Percentiles rank a stretch among this genome's conserved stretches.
Evolutionary conservation across 495 filamentous ascomycete genomes (phyloP).

Genomic region (Copromyces sp.): DNA sequence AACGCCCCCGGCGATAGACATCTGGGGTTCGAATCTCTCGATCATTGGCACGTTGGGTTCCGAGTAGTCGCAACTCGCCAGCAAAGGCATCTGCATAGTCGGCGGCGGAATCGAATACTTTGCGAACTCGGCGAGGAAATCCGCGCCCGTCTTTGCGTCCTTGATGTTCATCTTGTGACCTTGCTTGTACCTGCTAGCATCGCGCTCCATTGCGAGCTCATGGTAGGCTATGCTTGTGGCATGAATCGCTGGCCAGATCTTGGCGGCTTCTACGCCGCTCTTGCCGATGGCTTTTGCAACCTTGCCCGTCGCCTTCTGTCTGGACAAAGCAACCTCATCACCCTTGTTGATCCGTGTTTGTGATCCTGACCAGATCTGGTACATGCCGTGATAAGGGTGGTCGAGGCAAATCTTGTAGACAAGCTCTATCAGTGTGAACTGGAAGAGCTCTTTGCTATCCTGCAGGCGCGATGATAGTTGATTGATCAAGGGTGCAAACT

Average conservation of each 20-base stretch:
- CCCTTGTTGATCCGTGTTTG: constrained; percentile 53
- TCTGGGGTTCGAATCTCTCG: constrained; percentile 52
- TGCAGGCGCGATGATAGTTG: constrained; percentile 87
- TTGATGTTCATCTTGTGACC: constrained; percentile 54
- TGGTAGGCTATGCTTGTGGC: constrained; percentile 66
- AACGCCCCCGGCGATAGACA: constrained; percentile 79
- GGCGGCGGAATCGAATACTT: constrained; percentile 69
- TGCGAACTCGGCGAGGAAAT: constrained; percentile 46
- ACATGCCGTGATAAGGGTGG: constrained; percentile 93
- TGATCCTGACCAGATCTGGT: constrained; percentile 79
- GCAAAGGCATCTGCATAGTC: constrained; percentile 75
- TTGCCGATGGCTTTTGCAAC: constrained; percentile 48
- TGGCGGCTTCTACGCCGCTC: constrained; percentile 29
- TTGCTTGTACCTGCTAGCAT: constrained; percentile 47
- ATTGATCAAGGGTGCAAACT: constrained; percentile 91
- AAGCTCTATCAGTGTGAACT: constrained; percentile 57
- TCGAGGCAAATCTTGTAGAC: constrained; percentile 76
- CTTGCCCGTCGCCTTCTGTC: constrained; percentile 58
- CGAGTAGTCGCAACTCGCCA: constrained; percentile 63
- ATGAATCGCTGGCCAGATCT: constrained; percentile 56
- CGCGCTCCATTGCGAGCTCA: constrained; percentile 56
- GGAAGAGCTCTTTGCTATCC: constrained; percentile 57
- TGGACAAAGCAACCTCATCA: constrained; percentile 61
- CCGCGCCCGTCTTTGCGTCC: constrained; percentile 44
- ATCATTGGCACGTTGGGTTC: constrained; percentile 52